Base-by-base conservation (phyloP, 805 yeast genomes). In the Yarrowia alimentaria region DNA sequence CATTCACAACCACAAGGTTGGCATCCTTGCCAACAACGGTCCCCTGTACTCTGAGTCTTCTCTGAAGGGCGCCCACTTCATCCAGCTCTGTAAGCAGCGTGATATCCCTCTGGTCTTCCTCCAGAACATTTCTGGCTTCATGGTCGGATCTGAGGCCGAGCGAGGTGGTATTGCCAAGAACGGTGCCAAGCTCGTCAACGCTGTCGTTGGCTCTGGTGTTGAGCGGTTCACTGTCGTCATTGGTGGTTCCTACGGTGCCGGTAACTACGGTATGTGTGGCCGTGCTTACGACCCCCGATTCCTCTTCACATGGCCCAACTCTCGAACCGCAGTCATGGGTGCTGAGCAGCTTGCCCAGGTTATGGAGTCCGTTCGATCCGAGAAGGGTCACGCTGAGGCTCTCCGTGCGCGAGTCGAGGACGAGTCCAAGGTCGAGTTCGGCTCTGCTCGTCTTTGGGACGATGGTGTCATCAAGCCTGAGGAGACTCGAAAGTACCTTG, bases 221-320 rank as follows among this genome's bases (percentile, higher is more conserved):
- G 64, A 62, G 51, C 57, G 61, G 43, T 63, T 56, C 54, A 63
- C 66, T 2, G 65, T 63, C 6, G 53, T 62, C 16, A 62, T 63
- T 38, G 66, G 66, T 7, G 64, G 65, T 24, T 60, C 64, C 2
- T 63, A 63, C 40, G 66, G 66, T 10, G 66, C 66, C 10, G 66
- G 66, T 7, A 63, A 63, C 56, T 63, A 63, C 54, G 66, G 66
- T 8, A 63, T 63, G 66, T 63, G 66, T 33, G 66, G 66, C 10
- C 51, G 66, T 17, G 66, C 66, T 14, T 63, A 63, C 53, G 58
- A 57, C 45, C 66, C 66, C 1, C 56, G 63, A 18, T 63, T 63
- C 56, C 56, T 63, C 47, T 61, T 62, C 61, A 50, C 65, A 10
- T 63, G 66, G 66, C 66, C 66, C 43, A 63, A 63, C 54, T 59